phyloP scores from a whole-genome alignment of 129 eudicot genomes.

The Chrysanthemum makinoi region DNA sequence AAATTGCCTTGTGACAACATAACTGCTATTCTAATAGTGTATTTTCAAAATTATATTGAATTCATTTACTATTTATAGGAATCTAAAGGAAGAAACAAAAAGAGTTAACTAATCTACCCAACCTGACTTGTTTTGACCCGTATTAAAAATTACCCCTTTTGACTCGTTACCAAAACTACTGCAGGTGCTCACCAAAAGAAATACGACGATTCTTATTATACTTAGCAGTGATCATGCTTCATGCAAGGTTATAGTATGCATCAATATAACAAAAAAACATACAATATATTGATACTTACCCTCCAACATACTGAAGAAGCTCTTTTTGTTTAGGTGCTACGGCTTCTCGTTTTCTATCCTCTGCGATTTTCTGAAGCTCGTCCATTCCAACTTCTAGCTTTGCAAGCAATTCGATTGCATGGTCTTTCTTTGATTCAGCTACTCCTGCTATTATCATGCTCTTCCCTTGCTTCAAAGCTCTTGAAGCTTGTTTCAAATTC shows the following conservation, averaged over 20 bases:
- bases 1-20: neutral
- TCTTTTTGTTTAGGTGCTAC: slow-evolving; percentile 90
- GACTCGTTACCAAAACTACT: neutral
- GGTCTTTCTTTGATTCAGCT: slow-evolving; percentile 88
- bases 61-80: neutral
- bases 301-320: slow-evolving; percentile 85
- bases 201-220: neutral
- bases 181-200: neutral
- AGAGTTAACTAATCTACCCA: neutral
- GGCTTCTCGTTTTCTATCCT: slow-evolving; percentile 75
- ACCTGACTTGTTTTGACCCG: neutral
- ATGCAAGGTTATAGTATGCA: slow-evolving; percentile 13
- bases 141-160: neutral
- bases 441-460: slow-evolving; percentile 77
- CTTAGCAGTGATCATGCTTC: neutral
- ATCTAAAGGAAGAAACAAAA: no score
- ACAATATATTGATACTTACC: slow-evolving; percentile 48
- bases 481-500: slow-evolving; percentile 91
- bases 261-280: slow-evolving; percentile 1
- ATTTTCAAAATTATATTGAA: neutral
- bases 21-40: neutral
- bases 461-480: slow-evolving; percentile 74
- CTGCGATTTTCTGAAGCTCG: slow-evolving; percentile 77
- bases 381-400: slow-evolving; percentile 87
- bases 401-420: slow-evolving; percentile 74